Evolutionary conservation across 1,284 basidiomycete species (phyloP).

Genomic region (Ustilago sp.): DNA sequence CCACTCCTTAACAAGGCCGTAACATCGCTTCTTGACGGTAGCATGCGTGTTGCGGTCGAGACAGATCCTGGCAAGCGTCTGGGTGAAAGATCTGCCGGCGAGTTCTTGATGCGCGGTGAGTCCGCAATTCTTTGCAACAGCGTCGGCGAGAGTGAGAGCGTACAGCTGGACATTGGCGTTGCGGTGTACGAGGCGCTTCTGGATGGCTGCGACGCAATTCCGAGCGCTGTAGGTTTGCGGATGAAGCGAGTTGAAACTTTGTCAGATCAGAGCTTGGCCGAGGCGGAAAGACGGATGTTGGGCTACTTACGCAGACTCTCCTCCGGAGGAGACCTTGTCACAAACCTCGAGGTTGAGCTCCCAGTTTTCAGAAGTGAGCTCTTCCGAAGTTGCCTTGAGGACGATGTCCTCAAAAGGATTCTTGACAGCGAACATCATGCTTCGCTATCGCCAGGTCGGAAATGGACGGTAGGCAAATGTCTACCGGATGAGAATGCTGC

Average conservation of each 20-base stretch:
- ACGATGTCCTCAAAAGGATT: conserved; percentile 96
- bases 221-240: conserved; percentile 77
- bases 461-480: background rate
- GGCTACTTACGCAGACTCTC: conserved; percentile 68
- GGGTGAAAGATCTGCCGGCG: conserved; percentile 88
- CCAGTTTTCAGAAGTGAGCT: conserved; percentile 94
- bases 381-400: conserved; percentile 93
- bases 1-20: conserved; percentile 85
- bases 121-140: conserved; percentile 85
- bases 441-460: background rate
- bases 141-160: conserved; percentile 75
- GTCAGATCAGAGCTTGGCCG: background rate
- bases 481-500: background rate
- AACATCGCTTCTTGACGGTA: conserved; percentile 82
- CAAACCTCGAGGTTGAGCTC: conserved; percentile 93
- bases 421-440: conserved; percentile 68
- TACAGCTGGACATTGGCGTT: conserved; percentile 97
- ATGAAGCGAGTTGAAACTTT: conserved; percentile 7
- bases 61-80: conserved; percentile 84
- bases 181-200: conserved; percentile 91
- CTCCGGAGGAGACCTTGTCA: conserved; percentile 92
- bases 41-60: conserved; percentile 92
- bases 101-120: conserved; percentile 86
- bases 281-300: background rate
- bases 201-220: conserved; percentile 83